Evolutionary conservation across 2,329 filamentous ascomycete species (phyloP).

Genomic region (Colletotrichum echinochloae): DNA sequence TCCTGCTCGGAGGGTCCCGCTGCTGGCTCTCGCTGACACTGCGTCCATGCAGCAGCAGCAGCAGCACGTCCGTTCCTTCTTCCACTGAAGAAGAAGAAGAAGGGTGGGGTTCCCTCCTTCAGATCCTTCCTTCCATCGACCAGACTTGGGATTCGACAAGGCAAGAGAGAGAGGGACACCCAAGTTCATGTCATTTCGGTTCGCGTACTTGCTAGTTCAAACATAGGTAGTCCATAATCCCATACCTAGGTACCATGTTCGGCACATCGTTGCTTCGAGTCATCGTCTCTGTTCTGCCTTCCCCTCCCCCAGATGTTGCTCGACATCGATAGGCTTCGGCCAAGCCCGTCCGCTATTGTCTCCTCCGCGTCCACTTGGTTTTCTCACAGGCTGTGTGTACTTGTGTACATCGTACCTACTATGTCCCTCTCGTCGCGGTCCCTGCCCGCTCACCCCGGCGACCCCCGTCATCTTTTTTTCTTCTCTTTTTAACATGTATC

Average conservation of each 20-base stretch:
- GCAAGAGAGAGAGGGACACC: background rate
- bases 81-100: background rate
- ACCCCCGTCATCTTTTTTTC: background rate
- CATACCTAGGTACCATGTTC: background rate
- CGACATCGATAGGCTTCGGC: slow-evolving; percentile 10
- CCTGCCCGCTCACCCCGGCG: background rate
- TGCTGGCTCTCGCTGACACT: slow-evolving; percentile 1
- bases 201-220: background rate
- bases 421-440: slow-evolving; percentile 8
- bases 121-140: no score
- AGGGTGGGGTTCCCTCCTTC: background rate
- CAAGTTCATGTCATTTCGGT: background rate
- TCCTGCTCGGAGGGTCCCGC: background rate
- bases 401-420: no score
- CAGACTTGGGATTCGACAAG: background rate
- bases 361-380: background rate
- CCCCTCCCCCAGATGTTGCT: slow-evolving; percentile 16
- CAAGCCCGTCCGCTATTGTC: background rate
- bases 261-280: background rate
- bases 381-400: slow-evolving; percentile 1
- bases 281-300: no score
- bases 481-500: background rate
- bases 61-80: background rate
- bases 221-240: no score
- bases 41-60: background rate